phyloP scores from a whole-genome alignment of 495 filamentous ascomycete species.

The Neurospora discreta region DNA sequence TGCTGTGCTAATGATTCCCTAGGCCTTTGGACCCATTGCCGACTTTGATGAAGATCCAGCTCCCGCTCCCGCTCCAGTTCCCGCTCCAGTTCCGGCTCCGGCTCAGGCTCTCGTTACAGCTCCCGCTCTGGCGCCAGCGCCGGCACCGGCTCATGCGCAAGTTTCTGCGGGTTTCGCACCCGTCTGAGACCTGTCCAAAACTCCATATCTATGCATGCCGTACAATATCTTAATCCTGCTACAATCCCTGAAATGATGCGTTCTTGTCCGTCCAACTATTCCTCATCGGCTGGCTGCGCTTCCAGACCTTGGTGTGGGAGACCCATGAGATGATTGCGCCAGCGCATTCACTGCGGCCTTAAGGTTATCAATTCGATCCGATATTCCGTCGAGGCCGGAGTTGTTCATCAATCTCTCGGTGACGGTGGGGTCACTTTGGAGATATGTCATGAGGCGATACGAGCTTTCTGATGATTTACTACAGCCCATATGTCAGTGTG shows the following conservation, averaged over 20 bases:
- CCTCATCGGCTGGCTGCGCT: neutral
- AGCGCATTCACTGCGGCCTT: conserved; percentile 4
- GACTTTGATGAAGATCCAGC: conserved; percentile 4
- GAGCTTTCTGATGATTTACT: conserved; percentile 1
- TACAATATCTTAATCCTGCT: neutral
- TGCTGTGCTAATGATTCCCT: neutral
- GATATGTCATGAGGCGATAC: conserved; percentile 9
- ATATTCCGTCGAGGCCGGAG: neutral
- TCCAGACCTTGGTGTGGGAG: neutral
- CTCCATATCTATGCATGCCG: neutral
- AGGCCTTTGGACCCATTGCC: conserved; percentile 17
- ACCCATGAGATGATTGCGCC: neutral
- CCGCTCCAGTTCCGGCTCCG: neutral
- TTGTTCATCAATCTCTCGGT: conserved; percentile 12
- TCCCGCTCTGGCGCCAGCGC: neutral
- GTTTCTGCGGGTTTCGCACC: neutral
- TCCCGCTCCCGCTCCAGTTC: neutral
- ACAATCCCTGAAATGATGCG: neutral
- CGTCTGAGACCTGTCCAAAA: neutral
- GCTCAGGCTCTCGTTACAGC: neutral
- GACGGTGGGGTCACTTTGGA: conserved; percentile 4
- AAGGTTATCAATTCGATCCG: conserved; percentile 1
- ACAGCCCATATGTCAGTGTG: neutral
- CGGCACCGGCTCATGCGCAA: neutral
- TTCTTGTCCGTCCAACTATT: neutral